phyloP scores from a whole-genome alignment of 2,329 filamentous ascomycete genomes.

The Aspergillus arachidicola region DNA sequence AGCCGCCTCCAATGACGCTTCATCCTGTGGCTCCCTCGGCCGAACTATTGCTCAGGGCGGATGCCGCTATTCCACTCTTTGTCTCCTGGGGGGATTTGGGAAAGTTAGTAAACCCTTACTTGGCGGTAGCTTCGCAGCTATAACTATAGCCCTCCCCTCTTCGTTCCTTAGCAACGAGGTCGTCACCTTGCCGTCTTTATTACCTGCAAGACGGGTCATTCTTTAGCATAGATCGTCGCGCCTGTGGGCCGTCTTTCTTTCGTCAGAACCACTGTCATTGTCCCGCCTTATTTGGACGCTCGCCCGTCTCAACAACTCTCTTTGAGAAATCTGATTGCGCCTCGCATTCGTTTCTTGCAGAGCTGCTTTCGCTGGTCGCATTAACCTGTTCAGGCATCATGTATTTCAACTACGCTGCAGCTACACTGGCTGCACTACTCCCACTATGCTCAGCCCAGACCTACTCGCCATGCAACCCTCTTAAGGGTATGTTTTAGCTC shows the following conservation, averaged over 20 bases:
- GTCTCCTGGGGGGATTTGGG: constrained; percentile 2
- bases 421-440: constrained; percentile 33
- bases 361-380: constrained; percentile 2
- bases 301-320: neutral
- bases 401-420: constrained; percentile 35
- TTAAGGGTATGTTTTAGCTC: constrained; percentile 27
- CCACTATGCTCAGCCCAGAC: constrained; percentile 65
- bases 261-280: constrained; percentile 1
- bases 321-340: neutral
- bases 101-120: constrained; percentile 1
- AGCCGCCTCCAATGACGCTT: constrained; percentile 15
- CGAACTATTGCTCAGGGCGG: neutral
- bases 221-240: constrained; percentile 5
- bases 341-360: constrained; percentile 7
- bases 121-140: constrained; percentile 7
- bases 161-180: constrained; percentile 9
- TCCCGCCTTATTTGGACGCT: constrained; percentile 5
- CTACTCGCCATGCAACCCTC: constrained; percentile 73
- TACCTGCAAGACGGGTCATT: constrained; percentile 9
- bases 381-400: constrained; percentile 23
- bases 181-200: constrained; percentile 9
- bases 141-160: neutral
- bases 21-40: neutral
- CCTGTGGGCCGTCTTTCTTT: neutral
- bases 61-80: constrained; percentile 1